Evolutionary conservation across 768 basidiomycete species (phyloP).

Genomic region (Suillus bovinus): DNA sequence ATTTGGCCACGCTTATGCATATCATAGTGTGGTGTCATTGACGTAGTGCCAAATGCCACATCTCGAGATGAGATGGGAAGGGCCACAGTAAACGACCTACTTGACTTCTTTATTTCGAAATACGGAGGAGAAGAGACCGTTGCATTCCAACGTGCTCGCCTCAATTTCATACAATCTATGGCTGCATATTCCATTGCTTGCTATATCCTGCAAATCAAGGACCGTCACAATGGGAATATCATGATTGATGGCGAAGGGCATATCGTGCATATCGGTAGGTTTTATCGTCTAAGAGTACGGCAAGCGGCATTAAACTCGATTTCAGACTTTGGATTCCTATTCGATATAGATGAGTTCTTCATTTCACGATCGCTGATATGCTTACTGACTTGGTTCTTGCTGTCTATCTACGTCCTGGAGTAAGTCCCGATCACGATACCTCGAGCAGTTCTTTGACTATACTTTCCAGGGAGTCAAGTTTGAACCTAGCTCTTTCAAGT

Average conservation of each 20-base stretch:
- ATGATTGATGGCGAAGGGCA: conserved; percentile 99
- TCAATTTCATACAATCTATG: conserved; percentile 99
- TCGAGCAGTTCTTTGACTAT: conserved; percentile 8
- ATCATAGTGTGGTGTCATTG: conserved; percentile 91
- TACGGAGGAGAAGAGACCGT: conserved; percentile 90
- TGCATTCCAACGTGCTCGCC: conserved; percentile 87
- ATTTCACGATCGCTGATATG: conserved; percentile 10
- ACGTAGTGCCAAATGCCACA: conserved; percentile 96
- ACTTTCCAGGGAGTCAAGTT: conserved; percentile 89
- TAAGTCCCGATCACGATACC: conserved; percentile 31
- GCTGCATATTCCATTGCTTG: conserved; percentile 98
- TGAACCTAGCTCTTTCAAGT: conserved; percentile 96
- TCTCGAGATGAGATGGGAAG: conserved; percentile 99
- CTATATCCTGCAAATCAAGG: conserved; percentile 98
- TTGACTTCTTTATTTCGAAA: conserved; percentile 91
- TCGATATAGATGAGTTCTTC: conserved; percentile 93
- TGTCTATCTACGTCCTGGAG: conserved; percentile 55
- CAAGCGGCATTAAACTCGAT: neutral
- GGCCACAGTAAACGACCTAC: conserved; percentile 94
- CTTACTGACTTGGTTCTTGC: conserved; percentile 29
- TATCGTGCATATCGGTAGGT: conserved; percentile 90
- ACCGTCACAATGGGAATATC: conserved; percentile 98
- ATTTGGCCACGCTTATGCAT: neutral
- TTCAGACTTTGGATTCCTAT: conserved; percentile 93
- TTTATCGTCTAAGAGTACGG: neutral